These are phyloP conservation scores for Mycena citricolor DNA, from an alignment of 1,284 basidiomycete species.

Conservation along the genomic window DNA sequence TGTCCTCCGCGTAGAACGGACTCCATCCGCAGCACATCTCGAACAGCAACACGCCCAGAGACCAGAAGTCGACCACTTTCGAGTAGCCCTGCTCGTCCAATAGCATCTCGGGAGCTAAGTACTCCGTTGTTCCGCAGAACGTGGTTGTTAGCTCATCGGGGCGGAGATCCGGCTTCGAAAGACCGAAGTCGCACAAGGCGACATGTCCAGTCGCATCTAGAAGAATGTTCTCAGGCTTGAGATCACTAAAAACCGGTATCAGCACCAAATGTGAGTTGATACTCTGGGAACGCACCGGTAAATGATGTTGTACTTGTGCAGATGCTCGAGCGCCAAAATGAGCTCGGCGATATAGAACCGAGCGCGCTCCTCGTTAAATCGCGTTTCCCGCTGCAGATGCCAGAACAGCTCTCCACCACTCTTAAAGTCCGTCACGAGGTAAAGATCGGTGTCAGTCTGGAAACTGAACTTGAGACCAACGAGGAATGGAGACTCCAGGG, in stretches of 20 bases:
- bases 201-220: conserved; percentile 97
- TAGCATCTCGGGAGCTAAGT: conserved; percentile 98
- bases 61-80: conserved; percentile 99
- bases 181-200: conserved; percentile 94
- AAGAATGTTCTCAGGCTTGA: conserved; percentile 97
- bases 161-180: conserved; percentile 94
- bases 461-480: conserved; percentile 99
- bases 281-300: conserved; percentile 65
- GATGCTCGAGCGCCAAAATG: conserved; percentile 89
- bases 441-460: conserved; percentile 94
- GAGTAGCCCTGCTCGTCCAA: conserved; percentile 98
- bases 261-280: neutral
- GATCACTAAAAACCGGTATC: conserved; percentile 53
- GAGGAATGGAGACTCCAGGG: conserved; percentile 93
- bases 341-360: conserved; percentile 96
- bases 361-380: conserved; percentile 90
- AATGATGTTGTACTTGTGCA: conserved; percentile 97
- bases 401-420: conserved; percentile 98
- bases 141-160: conserved; percentile 96
- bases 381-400: conserved; percentile 94
- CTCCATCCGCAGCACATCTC: conserved; percentile 99
- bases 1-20: conserved; percentile 99
- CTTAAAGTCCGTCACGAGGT: conserved; percentile 99
- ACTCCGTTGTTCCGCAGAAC: conserved; percentile 96
- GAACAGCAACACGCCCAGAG: conserved; percentile 86